Base-by-base conservation (phyloP, 2,329 filamentous ascomycete genomes). In the Sclerotinia glacialis region DNA sequence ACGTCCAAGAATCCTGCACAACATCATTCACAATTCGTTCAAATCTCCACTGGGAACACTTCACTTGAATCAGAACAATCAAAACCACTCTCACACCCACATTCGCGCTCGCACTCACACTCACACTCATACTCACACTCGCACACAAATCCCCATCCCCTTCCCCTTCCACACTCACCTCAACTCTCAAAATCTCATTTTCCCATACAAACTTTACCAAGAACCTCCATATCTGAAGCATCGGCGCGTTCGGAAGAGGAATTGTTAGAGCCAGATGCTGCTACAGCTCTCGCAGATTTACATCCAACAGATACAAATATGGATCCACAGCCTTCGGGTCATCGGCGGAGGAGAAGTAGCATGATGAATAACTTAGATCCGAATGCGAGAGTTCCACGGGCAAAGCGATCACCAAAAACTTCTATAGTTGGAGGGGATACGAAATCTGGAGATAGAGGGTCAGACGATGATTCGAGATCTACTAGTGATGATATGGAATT, bases 401-500 rank as follows among this genome's bases (percentile, higher is more conserved):
- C 67, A 56, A 70, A 62, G 16, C 60, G 67, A n/a, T 68, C 67
- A 23, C 69, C 71, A 11, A 61, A 47, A 49, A 71, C 67, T 34
- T 69, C 71, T 1, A 68, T 69, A 26, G 69, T 65, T 8, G 65
- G 67, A 40, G 69, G 71, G n/a, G 70, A 74, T 54, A 67, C 67
- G 11, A 71, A 71, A 37, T 42, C 63, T 5, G 70, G 67, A 21
- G 63, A 69, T 37, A 67, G 67, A 37, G 60, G 63, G 18, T 70
- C 70, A 21, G 72, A 74, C 55, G 76, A 76, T 12, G 74, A 75
- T 28, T 70, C 63, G 44, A 74, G 69, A 58, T 67, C 65, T 46
- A 72, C 71, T 2, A 76, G 80, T 70, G 81, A 83, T 64, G 85
- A 87, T 71, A 81, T 85, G 72, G 85, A 88, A 75, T 76, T 86